A percentile compares a stretch with the other conserved stretches of the same genome.
These are phyloP conservation scores for Lactarius deliciosus DNA, from an alignment of 768 basidiomycete species.

Conservation along the genomic window DNA sequence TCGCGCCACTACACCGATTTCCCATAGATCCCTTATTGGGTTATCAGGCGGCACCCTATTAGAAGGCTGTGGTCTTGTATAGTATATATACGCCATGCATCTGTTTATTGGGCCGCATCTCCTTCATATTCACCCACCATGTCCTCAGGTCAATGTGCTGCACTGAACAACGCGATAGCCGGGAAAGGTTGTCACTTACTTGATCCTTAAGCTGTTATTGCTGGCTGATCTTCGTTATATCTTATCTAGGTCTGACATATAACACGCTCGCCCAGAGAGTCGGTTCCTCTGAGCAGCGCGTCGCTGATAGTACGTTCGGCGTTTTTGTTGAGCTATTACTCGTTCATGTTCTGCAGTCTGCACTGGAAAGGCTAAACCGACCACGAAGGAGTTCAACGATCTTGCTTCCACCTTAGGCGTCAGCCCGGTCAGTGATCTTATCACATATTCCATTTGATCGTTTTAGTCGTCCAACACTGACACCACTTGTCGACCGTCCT, in stretches of 20 bases:
- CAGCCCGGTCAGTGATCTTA: conserved; percentile 35
- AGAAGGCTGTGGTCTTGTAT: not conserved
- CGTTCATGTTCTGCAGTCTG: conserved; percentile 42
- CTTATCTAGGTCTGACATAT: conserved; percentile 47
- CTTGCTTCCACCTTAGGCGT: conserved; percentile 49
- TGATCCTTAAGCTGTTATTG: not conserved
- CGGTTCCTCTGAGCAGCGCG: conserved; percentile 45
- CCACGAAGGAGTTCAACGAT: conserved; percentile 47
- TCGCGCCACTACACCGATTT: conserved; percentile 1
- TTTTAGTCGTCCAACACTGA: not conserved
- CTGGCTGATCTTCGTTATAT: not conserved
- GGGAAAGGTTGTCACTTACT: conserved; percentile 43
- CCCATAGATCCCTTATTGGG: not conserved
- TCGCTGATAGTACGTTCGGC: conserved; percentile 49
- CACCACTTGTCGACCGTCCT: not conserved
- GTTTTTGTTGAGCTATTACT: not conserved
- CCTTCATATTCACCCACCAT: conserved; percentile 34
- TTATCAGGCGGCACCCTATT: not conserved
- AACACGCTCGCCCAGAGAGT: conserved; percentile 48
- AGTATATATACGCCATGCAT: conserved; percentile 7
- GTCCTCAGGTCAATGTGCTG: conserved; percentile 58
- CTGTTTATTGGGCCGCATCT: not conserved
- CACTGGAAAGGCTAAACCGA: conserved; percentile 44
- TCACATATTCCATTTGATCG: not conserved
- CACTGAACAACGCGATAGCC: conserved; percentile 52